phyloP scores from a whole-genome alignment of 2,329 filamentous ascomycete genomes.

The Pseudogymnoascus sp. region DNA sequence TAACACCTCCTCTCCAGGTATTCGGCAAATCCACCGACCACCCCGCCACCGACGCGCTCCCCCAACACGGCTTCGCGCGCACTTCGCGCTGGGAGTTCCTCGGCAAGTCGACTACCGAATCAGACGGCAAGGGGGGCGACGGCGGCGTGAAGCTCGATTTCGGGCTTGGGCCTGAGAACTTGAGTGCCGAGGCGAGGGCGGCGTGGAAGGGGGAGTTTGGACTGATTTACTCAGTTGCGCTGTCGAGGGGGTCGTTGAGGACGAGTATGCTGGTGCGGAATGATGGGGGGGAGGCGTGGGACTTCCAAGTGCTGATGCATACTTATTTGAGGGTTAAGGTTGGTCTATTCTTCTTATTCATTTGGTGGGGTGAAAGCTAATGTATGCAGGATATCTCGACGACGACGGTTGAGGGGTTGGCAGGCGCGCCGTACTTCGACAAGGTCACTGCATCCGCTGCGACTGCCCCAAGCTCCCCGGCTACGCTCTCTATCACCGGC shows the following conservation, averaged over 20 bases:
- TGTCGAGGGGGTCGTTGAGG: slow-evolving; percentile 65
- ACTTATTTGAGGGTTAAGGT: slow-evolving; percentile 81
- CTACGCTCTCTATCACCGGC: slow-evolving; percentile 45
- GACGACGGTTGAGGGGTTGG: slow-evolving; percentile 65
- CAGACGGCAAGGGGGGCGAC: slow-evolving; percentile 42
- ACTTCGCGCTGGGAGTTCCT: slow-evolving; percentile 89
- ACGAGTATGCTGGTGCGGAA: slow-evolving; percentile 85
- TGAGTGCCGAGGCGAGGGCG: slow-evolving; percentile 59
- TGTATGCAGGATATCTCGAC: slow-evolving; percentile 64
- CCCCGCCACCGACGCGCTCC: slow-evolving; percentile 67
- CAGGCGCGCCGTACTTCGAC: slow-evolving; percentile 69
- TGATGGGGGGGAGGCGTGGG: slow-evolving; percentile 71
- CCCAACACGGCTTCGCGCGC: slow-evolving; percentile 92
- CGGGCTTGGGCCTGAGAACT: slow-evolving; percentile 66
- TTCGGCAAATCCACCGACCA: slow-evolving; percentile 77
- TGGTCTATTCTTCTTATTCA: slow-evolving; percentile 27
- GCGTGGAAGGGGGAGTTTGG: slow-evolving; percentile 84
- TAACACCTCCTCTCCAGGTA: slow-evolving; percentile 43
- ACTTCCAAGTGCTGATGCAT: slow-evolving; percentile 87
- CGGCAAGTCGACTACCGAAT: slow-evolving; percentile 72
- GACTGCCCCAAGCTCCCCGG: slow-evolving; percentile 56
- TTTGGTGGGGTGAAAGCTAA: slow-evolving; percentile 10
- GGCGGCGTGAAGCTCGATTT: slow-evolving; percentile 89
- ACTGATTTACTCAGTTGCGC: slow-evolving; percentile 85
- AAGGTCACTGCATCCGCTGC: slow-evolving; percentile 57